Evolutionary conservation across 306 rosid genomes (phyloP), one percentile per base, ranked within the genome.

Genomic region (Boehmeria nivea): DNA sequence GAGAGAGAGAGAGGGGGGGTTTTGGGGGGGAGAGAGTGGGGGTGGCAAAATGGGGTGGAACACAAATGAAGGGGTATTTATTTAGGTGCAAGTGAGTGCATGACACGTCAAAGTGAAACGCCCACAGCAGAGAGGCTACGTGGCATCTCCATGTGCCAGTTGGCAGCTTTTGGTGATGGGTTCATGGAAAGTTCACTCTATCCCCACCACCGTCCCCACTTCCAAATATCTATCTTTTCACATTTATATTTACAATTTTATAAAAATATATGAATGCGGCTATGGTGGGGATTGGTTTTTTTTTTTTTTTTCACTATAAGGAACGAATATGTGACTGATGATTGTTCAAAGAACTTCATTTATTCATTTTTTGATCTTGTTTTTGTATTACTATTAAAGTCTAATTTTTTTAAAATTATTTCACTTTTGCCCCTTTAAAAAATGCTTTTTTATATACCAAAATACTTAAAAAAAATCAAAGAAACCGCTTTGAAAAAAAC

Each of bases 91-190:
- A 23, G 54, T 58, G 63, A 61, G 54, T 56, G 74, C 59, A 27
- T 73, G 82, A 77, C 86, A 78, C 83, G 78, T 78, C 85, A 74
- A 71, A 67, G 71, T 57, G 65, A 65, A 71, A 22, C 23, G 18
- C 64, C 58, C 50, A 75, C 57, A 62, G 60, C 9, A 12, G 34
- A 61, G 26, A 53, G 1, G 74, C 50, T 69, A 71, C 88, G 88
- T 83, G 91, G 74, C 91, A 33, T 6, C 17, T 42, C 21, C 53
- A 43, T 60, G 16, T 17, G 75, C 54, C 68, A 65, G 44, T 47
- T 72, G 65, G 73, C 72, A 55, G 65, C 65, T 57, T 43, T 19
- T 57, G 39, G 45, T 7, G 54, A 45, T 13, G n/a, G 49, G 54
- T 47, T 61, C 49, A 48, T 23, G 37, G 14, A 50, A 16, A 45